These are phyloP conservation scores for Penicillium freii DNA, from an alignment of 2,329 filamentous ascomycete genomes.

Conservation along the genomic window DNA sequence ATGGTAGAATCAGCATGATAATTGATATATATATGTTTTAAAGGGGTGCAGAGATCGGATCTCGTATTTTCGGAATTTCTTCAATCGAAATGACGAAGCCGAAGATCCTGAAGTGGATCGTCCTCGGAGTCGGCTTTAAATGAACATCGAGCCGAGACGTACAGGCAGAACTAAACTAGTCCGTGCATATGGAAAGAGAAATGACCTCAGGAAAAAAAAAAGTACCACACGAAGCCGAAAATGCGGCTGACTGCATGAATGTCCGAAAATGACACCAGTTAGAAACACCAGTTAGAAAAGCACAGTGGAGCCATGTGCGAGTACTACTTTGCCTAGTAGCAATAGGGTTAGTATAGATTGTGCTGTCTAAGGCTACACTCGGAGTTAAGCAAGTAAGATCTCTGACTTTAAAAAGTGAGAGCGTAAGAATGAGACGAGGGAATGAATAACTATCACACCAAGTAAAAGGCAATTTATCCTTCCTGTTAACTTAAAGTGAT, in stretches of 20 bases:
- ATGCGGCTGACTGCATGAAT: background rate
- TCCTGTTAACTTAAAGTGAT: no score
- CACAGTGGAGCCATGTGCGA: no score
- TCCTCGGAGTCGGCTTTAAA: background rate
- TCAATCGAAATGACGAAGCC: background rate
- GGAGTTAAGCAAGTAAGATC: background rate
- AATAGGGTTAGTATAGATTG: background rate
- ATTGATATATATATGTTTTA: background rate
- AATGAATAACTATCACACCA: background rate
- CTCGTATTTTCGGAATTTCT: background rate
- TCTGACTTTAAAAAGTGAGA: background rate
- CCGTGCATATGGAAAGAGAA: no score
- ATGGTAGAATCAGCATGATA: background rate
- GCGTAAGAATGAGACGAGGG: background rate
- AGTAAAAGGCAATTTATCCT: no score
- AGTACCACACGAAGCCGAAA: background rate
- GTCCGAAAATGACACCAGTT: background rate
- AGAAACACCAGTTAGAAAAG: no score
- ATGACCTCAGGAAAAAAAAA: background rate
- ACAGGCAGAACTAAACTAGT: background rate
- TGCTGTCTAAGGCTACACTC: background rate
- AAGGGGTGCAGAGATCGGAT: background rate
- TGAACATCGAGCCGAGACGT: no score
- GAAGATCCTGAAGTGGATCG: background rate
- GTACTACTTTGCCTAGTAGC: background rate